Base-by-base conservation (phyloP, 805 yeast species). In the Saccharomycopsis guyanensis region DNA sequence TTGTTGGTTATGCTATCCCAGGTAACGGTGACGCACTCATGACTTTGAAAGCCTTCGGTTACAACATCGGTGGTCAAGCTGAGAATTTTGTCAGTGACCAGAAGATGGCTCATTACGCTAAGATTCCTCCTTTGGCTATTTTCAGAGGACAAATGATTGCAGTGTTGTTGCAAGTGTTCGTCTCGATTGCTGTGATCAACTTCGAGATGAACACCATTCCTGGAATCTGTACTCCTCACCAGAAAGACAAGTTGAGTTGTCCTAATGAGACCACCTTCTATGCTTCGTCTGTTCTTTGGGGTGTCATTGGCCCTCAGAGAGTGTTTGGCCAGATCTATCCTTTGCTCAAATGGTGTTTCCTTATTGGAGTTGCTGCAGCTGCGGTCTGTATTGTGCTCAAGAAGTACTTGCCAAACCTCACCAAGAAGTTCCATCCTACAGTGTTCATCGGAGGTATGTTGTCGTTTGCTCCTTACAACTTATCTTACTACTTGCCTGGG, bases 61-160 rank as follows among this genome's bases (percentile, higher is more conserved):
- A 76, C 42, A 79, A 77, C 56, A 75, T 78, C 51, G 81, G 76
- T 56, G 73, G 73, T 24, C 85, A 79, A 60, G 83, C 86, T 10
- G 77, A 78, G 50, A 72, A 67, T 56, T 81, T 74, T 58, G 72
- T 78, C 42, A 70, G 75, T 56, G 76, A 76, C 55, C 70, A 68
- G 54, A 77, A 76, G 56, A 60, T 71, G 64, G 80, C 73, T 0
- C 84, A 78, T 59, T 78, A 78, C 56, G 61, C 73, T 20, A 76
- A 75, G 51, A 62, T 78, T 20, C 78, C 83, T 1, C 84, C 84
- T 10, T 64, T 74, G 55, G 72, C 83, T 0, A 60, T 76, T 27
- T 78, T 78, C 64, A 66, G 76, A 54, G 71, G 65, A 32, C 76
- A 62, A 53, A 55, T 66, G 45, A 54, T 60, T 36, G 66, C 60